Conservation (phyloP, 1,284 basidiomycete species). For the Marasmius tenuissimus region DNA sequence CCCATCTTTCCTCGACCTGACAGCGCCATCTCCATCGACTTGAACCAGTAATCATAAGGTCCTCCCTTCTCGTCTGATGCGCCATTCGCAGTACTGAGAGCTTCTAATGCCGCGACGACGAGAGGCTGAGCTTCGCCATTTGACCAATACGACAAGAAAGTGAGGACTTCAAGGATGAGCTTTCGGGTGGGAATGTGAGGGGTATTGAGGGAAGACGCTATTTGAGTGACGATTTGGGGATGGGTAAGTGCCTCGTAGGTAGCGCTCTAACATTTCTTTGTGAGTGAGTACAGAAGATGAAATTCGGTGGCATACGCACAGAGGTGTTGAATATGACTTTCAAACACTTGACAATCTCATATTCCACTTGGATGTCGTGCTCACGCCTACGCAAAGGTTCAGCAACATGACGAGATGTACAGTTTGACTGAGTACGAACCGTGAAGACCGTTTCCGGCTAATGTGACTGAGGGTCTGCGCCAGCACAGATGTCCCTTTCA, state of each 20-base stretch:
- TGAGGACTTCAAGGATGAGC: constrained; percentile 76
- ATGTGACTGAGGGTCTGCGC: constrained; percentile 79
- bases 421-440: constrained; percentile 38
- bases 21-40: constrained; percentile 76
- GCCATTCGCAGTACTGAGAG: constrained; percentile 65
- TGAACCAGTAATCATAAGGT: constrained; percentile 89
- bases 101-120: constrained; percentile 64
- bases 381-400: constrained; percentile 48
- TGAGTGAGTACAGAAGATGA: neutral
- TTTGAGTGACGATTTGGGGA: constrained; percentile 77
- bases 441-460: constrained; percentile 63
- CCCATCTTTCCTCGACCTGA: constrained; percentile 94
- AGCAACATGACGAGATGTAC: constrained; percentile 3
- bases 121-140: constrained; percentile 52
- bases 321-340: constrained; percentile 81
- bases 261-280: constrained; percentile 52
- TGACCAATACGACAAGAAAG: constrained; percentile 64
- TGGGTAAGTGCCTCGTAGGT: constrained; percentile 81
- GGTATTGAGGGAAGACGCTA: constrained; percentile 85
- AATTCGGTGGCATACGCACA: constrained; percentile 40
- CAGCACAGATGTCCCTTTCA: constrained; percentile 84
- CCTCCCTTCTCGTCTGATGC: constrained; percentile 42
- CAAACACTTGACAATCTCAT: constrained; percentile 89
- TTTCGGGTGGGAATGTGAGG: constrained; percentile 82
- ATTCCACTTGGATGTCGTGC: constrained; percentile 75